Percentiles rank a stretch among this genome's conserved stretches.
Conservation (phyloP, 495 filamentous ascomycete genomes). For the Cercophora samala region DNA sequence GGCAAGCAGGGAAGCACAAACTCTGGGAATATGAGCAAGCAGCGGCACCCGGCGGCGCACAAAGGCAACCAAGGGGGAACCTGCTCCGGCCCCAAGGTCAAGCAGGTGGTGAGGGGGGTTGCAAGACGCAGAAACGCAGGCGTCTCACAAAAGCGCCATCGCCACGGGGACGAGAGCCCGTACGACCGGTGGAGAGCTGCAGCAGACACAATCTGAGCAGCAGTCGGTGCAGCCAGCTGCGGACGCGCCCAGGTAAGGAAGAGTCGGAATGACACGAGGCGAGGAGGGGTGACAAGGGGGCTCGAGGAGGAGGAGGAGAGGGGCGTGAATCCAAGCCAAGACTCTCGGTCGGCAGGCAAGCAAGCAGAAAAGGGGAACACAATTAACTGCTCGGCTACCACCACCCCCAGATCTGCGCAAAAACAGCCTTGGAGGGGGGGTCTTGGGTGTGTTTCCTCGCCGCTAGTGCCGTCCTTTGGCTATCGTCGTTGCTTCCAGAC, state of each 20-base stretch:
- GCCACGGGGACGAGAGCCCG: slow-evolving; percentile 22
- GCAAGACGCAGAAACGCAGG: slow-evolving; percentile 17
- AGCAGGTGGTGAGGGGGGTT: slow-evolving; percentile 25
- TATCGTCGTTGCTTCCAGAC: not conserved
- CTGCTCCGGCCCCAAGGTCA: not conserved
- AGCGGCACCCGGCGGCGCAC: slow-evolving; percentile 18
- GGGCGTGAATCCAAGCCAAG: slow-evolving; percentile 3
- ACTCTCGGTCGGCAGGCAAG: slow-evolving; percentile 10
- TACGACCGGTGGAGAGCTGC: slow-evolving; percentile 24
- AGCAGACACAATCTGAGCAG: slow-evolving; percentile 31
- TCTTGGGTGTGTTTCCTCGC: not conserved
- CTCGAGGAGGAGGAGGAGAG: not conserved
- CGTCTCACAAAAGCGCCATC: slow-evolving; percentile 35
- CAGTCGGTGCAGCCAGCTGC: slow-evolving; percentile 36
- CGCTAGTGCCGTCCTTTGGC: not conserved
- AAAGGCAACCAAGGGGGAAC: slow-evolving; percentile 19
- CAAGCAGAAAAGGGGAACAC: slow-evolving; percentile 12
- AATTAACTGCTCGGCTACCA: slow-evolving; percentile 24
- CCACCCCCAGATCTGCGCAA: slow-evolving; percentile 16
- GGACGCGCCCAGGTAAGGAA: slow-evolving; percentile 19
- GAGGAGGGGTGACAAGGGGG: slow-evolving; percentile 14
- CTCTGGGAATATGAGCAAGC: slow-evolving; percentile 16
- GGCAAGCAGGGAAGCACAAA: slow-evolving; percentile 14
- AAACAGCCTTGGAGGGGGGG: not conserved
- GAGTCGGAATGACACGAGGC: slow-evolving; percentile 24